Evolutionary conservation across 192 early-diverging fungal species (phyloP).

Genomic region (Coemansia nantahalensis): DNA sequence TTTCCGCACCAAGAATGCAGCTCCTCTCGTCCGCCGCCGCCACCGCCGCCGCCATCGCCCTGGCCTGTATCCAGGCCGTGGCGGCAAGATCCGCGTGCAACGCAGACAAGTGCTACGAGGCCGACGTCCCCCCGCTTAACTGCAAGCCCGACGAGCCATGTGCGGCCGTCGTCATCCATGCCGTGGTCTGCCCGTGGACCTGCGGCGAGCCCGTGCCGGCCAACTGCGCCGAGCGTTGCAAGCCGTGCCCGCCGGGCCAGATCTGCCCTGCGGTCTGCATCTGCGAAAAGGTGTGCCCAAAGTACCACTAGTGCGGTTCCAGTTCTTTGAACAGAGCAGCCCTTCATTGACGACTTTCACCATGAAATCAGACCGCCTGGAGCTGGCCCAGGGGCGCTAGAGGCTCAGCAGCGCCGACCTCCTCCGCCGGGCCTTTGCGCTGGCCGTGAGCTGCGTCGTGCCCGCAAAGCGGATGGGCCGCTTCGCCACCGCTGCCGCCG

Average conservation of each 20-base stretch:
- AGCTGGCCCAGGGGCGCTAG: not conserved
- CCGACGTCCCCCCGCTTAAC: conserved; percentile 4
- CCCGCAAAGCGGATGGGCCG: conserved; percentile 47
- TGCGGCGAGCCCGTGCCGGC: conserved; percentile 23
- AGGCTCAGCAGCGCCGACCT: conserved; percentile 34
- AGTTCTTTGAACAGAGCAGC: too few species aligned
- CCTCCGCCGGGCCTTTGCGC: conserved; percentile 30
- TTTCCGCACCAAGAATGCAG: conserved; percentile 10
- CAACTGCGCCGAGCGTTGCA: conserved; percentile 34
- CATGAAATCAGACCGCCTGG: too few species aligned
- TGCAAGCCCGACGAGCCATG: conserved; percentile 18
- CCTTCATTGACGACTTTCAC: too few species aligned
- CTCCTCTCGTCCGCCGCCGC: not conserved
- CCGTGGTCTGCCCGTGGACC: conserved; percentile 25
- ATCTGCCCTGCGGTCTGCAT: conserved; percentile 32
- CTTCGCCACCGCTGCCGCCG: too few species aligned
- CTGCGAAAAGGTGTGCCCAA: conserved; percentile 40
- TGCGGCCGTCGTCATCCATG: conserved; percentile 11
- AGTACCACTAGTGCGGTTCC: not conserved
- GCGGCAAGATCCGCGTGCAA: conserved; percentile 23
- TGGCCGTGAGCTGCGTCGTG: conserved; percentile 15
- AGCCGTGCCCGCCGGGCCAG: conserved; percentile 17
- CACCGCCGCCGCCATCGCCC: not conserved
- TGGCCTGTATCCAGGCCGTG: not conserved
- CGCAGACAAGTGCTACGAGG: conserved; percentile 18